These are phyloP conservation scores for Arthrobotrys sphaeroides DNA, from an alignment of 2,329 filamentous ascomycete genomes.

Conservation along the genomic window DNA sequence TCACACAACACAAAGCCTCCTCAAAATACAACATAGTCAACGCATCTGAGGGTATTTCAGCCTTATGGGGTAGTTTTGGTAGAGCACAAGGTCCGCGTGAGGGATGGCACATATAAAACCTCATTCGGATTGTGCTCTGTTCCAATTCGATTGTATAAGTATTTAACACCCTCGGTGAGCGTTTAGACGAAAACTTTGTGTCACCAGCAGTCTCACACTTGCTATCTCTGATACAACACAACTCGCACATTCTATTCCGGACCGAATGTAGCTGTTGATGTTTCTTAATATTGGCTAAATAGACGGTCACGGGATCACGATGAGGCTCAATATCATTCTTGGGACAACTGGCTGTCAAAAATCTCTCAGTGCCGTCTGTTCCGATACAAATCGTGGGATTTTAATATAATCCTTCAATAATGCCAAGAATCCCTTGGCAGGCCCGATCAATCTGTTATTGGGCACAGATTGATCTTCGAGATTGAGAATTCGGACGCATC, in stretches of 20 bases:
- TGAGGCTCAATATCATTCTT: conserved; percentile 15
- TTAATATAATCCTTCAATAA: conserved; percentile 22
- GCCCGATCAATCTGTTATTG: too few relatives aligned
- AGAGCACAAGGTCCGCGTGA: too few relatives aligned
- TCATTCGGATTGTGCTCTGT: too few relatives aligned
- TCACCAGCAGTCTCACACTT: too few relatives aligned
- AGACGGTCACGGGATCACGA: not conserved
- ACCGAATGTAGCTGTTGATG: not conserved
- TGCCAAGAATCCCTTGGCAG: conserved; percentile 10
- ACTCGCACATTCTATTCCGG: not conserved
- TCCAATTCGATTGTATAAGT: too few relatives aligned
- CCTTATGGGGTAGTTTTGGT: too few relatives aligned
- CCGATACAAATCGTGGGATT: not conserved
- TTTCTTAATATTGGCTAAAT: not conserved
- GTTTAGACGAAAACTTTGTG: too few relatives aligned
- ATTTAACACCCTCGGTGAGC: too few relatives aligned
- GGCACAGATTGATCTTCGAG: not conserved
- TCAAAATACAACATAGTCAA: conserved; percentile 16
- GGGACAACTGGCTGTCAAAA: not conserved
- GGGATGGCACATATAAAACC: too few relatives aligned
- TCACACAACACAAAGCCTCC: conserved; percentile 18
- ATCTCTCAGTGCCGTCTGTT: not conserved
- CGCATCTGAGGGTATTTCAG: too few relatives aligned
- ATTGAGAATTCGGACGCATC: not conserved
- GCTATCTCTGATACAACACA: not conserved